These are phyloP conservation scores for Kodamaea restingae DNA, from an alignment of 805 yeast genomes.

Conservation along the genomic window DNA sequence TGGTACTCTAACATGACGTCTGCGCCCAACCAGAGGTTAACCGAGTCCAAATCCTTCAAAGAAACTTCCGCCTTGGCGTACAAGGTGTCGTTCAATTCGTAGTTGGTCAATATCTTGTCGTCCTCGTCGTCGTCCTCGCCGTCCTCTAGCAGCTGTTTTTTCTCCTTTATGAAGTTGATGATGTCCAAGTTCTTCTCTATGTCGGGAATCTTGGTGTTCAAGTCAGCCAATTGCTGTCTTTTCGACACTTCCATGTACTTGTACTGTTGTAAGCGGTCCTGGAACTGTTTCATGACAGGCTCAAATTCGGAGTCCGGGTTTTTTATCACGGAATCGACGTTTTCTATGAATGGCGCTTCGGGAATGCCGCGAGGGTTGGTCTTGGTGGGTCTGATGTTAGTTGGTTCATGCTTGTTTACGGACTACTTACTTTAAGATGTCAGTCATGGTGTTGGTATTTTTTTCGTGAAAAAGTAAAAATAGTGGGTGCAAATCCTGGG, in stretches of 20 bases:
- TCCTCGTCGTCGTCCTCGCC: conserved; percentile 18
- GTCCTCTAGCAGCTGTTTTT: conserved; percentile 34
- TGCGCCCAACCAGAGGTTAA: conserved; percentile 95
- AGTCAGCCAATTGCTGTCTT: conserved; percentile 45
- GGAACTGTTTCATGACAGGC: conserved; percentile 65
- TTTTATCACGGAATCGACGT: conserved; percentile 70
- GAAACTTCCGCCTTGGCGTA: conserved; percentile 77
- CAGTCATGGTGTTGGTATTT: conserved; percentile 7
- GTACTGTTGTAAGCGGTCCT: conserved; percentile 85
- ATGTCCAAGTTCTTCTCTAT: conserved; percentile 78
- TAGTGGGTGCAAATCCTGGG: background rate
- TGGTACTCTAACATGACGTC: conserved; percentile 96
- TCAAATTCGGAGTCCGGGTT: conserved; percentile 64
- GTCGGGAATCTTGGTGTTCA: conserved; percentile 82
- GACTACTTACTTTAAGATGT: conserved; percentile 11
- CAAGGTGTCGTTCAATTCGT: conserved; percentile 89
- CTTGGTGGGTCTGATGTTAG: conserved; percentile 44
- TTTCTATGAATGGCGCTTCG: conserved; percentile 88
- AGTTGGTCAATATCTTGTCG: conserved; percentile 52
- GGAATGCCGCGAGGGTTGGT: conserved; percentile 94
- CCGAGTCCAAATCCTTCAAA: conserved; percentile 51
- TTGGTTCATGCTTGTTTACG: background rate
- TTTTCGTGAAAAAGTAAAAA: conserved; percentile 1
- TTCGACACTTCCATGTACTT: conserved; percentile 75
- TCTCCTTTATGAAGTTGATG: conserved; percentile 55